Conservation (phyloP, 148 eudicot species). For the Salicornia ramosissima region DNA sequence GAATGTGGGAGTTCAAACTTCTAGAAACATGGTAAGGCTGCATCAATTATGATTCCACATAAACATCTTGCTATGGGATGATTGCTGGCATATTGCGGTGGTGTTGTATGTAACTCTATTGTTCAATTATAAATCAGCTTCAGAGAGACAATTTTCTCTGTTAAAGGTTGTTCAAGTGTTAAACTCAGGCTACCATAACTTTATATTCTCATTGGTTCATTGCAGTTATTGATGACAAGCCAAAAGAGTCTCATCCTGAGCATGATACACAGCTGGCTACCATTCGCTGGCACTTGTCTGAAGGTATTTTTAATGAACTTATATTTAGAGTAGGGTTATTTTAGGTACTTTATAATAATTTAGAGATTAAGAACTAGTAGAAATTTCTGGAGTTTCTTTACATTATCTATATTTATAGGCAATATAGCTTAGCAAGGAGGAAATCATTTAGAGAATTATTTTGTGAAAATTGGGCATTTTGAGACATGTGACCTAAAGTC, state of each 20-base stretch:
- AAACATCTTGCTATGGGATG: neutral
- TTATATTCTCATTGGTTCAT: too few species aligned
- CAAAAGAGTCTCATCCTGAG: constrained; percentile 62
- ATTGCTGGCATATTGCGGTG: neutral
- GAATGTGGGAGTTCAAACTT: neutral
- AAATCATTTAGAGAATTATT: too few species aligned
- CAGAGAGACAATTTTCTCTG: constrained; percentile 15
- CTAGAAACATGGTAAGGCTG: neutral
- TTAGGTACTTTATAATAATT: too few species aligned
- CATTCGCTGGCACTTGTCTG: constrained; percentile 84
- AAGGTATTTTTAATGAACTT: constrained; percentile 71
- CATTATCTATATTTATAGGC: too few species aligned
- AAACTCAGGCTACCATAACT: constrained; percentile 21
- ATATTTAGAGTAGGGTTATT: too few species aligned
- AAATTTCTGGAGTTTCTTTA: too few species aligned
- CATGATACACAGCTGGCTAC: constrained; percentile 75
- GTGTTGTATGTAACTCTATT: neutral
- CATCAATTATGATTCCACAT: neutral
- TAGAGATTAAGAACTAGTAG: too few species aligned
- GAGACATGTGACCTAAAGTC: too few species aligned
- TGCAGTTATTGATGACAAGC: constrained; percentile 83
- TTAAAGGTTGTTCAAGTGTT: neutral
- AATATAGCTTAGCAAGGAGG: too few species aligned
- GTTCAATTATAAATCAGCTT: constrained; percentile 8
- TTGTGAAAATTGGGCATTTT: too few species aligned